Conservation (phyloP, 768 basidiomycete genomes). For the Tremella mesenterica region DNA sequence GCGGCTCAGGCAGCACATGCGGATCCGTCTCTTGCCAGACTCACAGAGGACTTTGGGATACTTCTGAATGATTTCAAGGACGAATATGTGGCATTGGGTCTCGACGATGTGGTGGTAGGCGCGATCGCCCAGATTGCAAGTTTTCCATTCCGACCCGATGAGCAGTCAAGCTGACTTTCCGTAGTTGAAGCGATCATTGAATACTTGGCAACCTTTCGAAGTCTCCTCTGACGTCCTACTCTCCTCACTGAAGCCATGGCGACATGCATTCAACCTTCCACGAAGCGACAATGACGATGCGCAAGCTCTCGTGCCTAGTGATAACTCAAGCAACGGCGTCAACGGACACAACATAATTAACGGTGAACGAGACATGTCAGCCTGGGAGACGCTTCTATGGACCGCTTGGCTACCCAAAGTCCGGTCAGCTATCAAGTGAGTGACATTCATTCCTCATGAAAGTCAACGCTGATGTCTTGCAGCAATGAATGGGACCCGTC, state of each 20-base stretch:
- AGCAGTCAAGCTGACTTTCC: neutral
- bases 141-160: constrained; percentile 1
- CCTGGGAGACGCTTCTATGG: constrained; percentile 91
- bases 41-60: constrained; percentile 63
- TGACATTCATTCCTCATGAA: neutral
- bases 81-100: constrained; percentile 67
- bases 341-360: too few relatives aligned
- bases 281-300: constrained; percentile 33
- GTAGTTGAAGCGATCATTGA: constrained; percentile 64
- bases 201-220: constrained; percentile 73
- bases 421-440: constrained; percentile 74
- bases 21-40: constrained; percentile 63
- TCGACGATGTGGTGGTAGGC: constrained; percentile 89
- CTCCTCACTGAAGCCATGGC: constrained; percentile 40
- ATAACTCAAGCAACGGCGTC: neutral
- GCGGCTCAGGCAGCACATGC: constrained; percentile 58
- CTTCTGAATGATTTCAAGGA: constrained; percentile 60
- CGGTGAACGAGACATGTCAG: constrained; percentile 65
- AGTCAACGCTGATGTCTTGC: neutral
- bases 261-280: constrained; percentile 39
- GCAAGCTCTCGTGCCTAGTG: neutral
- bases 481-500: constrained; percentile 81
- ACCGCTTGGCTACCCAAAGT: constrained; percentile 90
- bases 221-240: constrained; percentile 52
- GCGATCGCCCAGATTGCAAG: constrained; percentile 72